phyloP scores from a whole-genome alignment of 1,284 basidiomycete genomes.

The Gomphus bonarii region DNA sequence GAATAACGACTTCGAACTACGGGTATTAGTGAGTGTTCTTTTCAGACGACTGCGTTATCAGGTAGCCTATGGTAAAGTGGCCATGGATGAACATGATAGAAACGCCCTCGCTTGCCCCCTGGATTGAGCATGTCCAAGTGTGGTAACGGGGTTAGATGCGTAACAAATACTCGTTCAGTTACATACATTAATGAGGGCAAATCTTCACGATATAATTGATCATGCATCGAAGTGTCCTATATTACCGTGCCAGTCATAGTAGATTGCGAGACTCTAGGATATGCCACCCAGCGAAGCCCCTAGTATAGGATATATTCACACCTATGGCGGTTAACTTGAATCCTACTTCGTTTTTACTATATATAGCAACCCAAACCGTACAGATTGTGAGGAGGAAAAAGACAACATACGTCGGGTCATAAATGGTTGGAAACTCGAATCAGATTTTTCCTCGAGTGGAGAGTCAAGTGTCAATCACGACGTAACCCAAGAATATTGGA shows the following conservation, averaged over 20 bases:
- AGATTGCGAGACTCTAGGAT: conserved; percentile 60
- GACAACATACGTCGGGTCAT: conserved; percentile 49
- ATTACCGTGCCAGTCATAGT: conserved; percentile 55
- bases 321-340: too few species aligned
- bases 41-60: conserved; percentile 36
- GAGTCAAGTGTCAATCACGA: conserved; percentile 19
- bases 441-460: not conserved
- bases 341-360: too few species aligned
- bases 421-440: conserved; percentile 63
- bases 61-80: conserved; percentile 61
- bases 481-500: conserved; percentile 80
- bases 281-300: conserved; percentile 71
- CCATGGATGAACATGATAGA: conserved; percentile 55
- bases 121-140: conserved; percentile 40
- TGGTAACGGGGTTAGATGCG: not conserved
- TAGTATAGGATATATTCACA: conserved; percentile 87
- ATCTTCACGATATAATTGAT: conserved; percentile 41
- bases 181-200: conserved; percentile 53
- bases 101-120: conserved; percentile 58
- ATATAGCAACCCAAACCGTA: too few species aligned
- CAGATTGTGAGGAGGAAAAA: not conserved
- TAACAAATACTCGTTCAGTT: not conserved
- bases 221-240: not conserved
- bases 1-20: not conserved
- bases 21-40: not conserved